phyloP scores from a whole-genome alignment of 441 rosid species.

The Jatropha multifida region DNA sequence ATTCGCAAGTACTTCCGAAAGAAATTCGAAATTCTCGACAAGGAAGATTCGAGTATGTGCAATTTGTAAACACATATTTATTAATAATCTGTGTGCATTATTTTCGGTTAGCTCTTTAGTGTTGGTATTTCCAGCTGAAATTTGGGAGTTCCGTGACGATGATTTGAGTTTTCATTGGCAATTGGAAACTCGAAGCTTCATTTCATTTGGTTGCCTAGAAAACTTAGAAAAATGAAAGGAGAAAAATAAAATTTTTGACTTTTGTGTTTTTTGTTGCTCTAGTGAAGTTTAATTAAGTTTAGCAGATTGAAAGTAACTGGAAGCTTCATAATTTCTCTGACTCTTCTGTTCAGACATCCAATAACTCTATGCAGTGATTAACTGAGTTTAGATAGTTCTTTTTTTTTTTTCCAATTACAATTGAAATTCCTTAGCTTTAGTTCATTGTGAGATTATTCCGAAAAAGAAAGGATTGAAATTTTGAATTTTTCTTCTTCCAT shows the following conservation, averaged over 20 bases:
- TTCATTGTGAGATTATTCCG: background rate
- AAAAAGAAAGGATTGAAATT: too few species aligned
- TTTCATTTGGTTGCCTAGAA: background rate
- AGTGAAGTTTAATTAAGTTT: background rate
- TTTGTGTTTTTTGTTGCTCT: background rate
- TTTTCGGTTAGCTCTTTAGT: background rate
- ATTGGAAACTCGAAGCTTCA: background rate
- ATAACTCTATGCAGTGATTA: too few species aligned
- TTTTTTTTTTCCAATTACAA: background rate
- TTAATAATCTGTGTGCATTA: background rate
- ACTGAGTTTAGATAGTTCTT: background rate
- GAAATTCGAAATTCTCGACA: constrained; percentile 79
- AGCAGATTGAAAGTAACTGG: background rate
- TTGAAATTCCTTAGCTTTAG: too few species aligned
- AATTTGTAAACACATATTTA: background rate
- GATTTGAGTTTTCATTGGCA: background rate
- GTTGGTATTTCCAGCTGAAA: background rate
- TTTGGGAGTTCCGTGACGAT: too few species aligned
- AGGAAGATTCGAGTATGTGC: constrained; percentile 73
- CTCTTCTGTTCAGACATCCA: too few species aligned
- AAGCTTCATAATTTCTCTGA: background rate
- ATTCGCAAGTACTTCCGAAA: constrained; percentile 78
- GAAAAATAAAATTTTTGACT: background rate
- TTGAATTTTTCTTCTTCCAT: too few species aligned
- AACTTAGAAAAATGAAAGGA: background rate